These are phyloP conservation scores for Westerdykella aurantiaca DNA, from an alignment of 2,329 filamentous ascomycete genomes.

Conservation along the genomic window DNA sequence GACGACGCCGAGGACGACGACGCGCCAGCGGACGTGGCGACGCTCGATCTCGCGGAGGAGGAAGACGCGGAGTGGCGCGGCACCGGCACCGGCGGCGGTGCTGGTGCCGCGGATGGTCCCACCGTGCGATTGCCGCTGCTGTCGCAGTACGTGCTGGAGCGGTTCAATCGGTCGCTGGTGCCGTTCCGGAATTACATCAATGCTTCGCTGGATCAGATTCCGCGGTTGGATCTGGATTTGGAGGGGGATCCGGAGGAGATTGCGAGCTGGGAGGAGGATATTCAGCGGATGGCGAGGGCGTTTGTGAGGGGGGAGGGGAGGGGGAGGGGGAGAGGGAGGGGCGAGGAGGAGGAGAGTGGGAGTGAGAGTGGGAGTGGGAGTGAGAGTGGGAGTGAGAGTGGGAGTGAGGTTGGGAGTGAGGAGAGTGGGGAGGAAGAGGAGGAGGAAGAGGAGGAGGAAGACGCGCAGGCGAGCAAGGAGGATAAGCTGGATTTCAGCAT, in stretches of 20 bases:
- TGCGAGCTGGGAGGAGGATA: slow-evolving; percentile 32
- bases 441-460: slow-evolving; percentile 24
- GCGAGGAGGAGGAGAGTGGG: slow-evolving; percentile 26
- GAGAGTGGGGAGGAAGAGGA: slow-evolving; percentile 22
- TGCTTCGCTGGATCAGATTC: slow-evolving; percentile 29
- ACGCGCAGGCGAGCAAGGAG: slow-evolving; percentile 21
- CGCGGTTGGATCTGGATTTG: slow-evolving; percentile 22
- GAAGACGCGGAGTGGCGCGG: slow-evolving; percentile 27
- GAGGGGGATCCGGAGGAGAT: slow-evolving; percentile 25
- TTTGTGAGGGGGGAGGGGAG: slow-evolving; percentile 20
- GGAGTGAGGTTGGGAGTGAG: slow-evolving; percentile 22
- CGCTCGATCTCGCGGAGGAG: slow-evolving; percentile 34
- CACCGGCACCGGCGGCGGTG: no score
- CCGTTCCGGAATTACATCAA: slow-evolving; percentile 43
- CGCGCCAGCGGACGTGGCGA: slow-evolving; percentile 27
- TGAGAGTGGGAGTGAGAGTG: slow-evolving; percentile 17
- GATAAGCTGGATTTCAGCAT: slow-evolving; percentile 13
- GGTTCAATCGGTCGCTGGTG: slow-evolving; percentile 40
- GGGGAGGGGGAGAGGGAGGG: slow-evolving; percentile 15
- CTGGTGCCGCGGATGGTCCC: slow-evolving; percentile 33
- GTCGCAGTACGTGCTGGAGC: slow-evolving; percentile 43
- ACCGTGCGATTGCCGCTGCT: slow-evolving; percentile 36
- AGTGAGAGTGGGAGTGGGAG: slow-evolving; percentile 12
- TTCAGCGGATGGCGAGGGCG: slow-evolving; percentile 20
- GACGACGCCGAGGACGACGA: slow-evolving; percentile 34